phyloP scores from a whole-genome alignment of 2,329 filamentous ascomycete species.

The Beauveria pseudobassiana region DNA sequence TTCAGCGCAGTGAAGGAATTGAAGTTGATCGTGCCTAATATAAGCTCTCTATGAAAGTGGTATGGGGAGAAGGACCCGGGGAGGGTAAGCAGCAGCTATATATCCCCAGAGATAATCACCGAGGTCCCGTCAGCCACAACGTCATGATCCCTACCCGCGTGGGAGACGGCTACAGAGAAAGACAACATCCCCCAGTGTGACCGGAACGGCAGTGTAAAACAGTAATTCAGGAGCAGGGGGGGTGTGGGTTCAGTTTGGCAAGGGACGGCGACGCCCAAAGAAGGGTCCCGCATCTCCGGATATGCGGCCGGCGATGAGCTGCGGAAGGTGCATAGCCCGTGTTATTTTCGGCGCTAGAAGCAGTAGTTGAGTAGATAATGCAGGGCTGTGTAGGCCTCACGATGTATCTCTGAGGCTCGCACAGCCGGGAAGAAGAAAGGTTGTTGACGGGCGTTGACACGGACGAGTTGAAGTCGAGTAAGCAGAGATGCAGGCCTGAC shows the following conservation, averaged over 20 bases:
- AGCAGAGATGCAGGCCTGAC: neutral
- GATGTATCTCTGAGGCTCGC: neutral
- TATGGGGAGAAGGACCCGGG: neutral
- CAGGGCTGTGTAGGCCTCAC: neutral
- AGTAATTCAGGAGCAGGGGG: neutral
- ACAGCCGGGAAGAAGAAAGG: neutral
- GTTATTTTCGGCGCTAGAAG: neutral
- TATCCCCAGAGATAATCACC: neutral
- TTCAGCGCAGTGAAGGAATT: neutral
- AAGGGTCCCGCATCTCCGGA: constrained; percentile 3
- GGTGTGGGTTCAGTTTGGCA: neutral
- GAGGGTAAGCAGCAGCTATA: constrained; percentile 7
- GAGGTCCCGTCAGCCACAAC: constrained; percentile 5
- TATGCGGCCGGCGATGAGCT: constrained; percentile 5
- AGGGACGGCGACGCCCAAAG: neutral
- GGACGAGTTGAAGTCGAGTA: neutral
- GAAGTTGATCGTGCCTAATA: neutral
- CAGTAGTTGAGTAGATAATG: neutral
- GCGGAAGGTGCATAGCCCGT: neutral
- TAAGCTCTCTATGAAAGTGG: neutral
- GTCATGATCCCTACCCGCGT: neutral
- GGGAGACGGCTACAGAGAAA: neutral
- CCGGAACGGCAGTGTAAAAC: neutral
- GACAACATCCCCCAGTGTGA: neutral
- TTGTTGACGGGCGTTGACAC: neutral